Percentiles rank a stretch among this genome's conserved stretches.
Evolutionary conservation across 495 filamentous ascomycete genomes (phyloP).

Genomic region (Aspergillus sparsus): DNA sequence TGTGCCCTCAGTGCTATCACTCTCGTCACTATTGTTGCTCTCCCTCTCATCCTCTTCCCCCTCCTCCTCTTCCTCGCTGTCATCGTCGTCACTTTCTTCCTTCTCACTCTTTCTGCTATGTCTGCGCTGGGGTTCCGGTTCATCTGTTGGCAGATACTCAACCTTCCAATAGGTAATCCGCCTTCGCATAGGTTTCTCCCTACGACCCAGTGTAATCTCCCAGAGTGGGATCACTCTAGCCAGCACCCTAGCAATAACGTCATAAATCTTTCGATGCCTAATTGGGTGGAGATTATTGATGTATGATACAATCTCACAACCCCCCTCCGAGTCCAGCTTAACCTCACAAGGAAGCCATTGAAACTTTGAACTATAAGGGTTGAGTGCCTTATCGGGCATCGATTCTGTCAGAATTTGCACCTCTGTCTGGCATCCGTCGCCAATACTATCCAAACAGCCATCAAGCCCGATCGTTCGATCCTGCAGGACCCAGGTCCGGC

Average conservation of each 20-base stretch:
- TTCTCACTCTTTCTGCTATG: too few relatives aligned
- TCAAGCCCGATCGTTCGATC: neutral
- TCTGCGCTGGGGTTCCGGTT: too few relatives aligned
- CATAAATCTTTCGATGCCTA: slow-evolving; percentile 46
- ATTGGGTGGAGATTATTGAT: slow-evolving; percentile 63
- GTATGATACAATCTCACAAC: slow-evolving; percentile 42
- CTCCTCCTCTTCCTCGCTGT: too few relatives aligned
- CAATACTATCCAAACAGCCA: neutral
- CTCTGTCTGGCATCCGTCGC: neutral
- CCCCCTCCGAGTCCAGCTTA: slow-evolving; percentile 31
- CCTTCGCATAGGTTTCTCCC: neutral
- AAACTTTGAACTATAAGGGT: slow-evolving; percentile 30
- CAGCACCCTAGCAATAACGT: slow-evolving; percentile 47
- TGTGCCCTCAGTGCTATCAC: too few relatives aligned
- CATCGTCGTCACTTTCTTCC: too few relatives aligned
- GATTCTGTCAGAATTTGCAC: too few relatives aligned
- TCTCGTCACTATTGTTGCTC: neutral
- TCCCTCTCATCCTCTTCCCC: neutral
- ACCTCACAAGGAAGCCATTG: slow-evolving; percentile 66
- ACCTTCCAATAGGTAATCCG: neutral
- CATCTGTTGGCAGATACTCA: neutral
- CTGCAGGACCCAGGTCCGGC: neutral
- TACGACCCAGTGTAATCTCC: slow-evolving; percentile 30
- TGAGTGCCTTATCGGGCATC: neutral
- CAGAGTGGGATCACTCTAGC: slow-evolving; percentile 50